Evolutionary conservation across 2,329 filamentous ascomycete species (phyloP).

Genomic region (Penicillium sp.): DNA sequence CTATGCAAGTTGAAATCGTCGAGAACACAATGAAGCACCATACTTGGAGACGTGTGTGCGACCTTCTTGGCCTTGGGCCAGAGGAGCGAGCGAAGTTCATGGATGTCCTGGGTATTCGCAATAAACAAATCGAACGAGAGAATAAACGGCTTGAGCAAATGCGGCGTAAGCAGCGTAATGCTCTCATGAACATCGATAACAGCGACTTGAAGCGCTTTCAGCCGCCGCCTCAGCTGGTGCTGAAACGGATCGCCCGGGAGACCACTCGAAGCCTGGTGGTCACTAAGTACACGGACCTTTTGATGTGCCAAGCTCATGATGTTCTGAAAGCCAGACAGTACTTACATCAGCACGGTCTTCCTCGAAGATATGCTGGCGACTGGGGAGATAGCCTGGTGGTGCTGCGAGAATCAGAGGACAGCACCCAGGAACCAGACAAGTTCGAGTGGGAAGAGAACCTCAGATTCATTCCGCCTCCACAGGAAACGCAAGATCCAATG

Average conservation of each 20-base stretch:
- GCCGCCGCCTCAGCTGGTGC: slow-evolving; percentile 30
- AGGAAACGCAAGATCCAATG: background rate
- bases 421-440: slow-evolving; percentile 7
- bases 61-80: slow-evolving; percentile 27
- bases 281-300: slow-evolving; percentile 21
- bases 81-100: slow-evolving; percentile 24
- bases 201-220: slow-evolving; percentile 22
- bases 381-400: slow-evolving; percentile 34
- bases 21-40: slow-evolving; percentile 30
- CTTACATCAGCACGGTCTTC: slow-evolving; percentile 30
- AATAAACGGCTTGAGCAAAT: slow-evolving; percentile 32
- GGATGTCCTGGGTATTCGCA: slow-evolving; percentile 18
- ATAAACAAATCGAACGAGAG: slow-evolving; percentile 32
- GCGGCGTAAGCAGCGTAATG: slow-evolving; percentile 34
- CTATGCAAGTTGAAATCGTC: slow-evolving; percentile 38
- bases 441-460: slow-evolving; percentile 20
- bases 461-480: background rate
- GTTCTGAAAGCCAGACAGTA: slow-evolving; percentile 34
- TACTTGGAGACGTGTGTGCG: slow-evolving; percentile 22
- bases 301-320: slow-evolving; percentile 32
- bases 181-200: slow-evolving; percentile 36
- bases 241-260: slow-evolving; percentile 27
- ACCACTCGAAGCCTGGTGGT: slow-evolving; percentile 10
- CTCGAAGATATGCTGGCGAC: slow-evolving; percentile 31
- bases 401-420: slow-evolving; percentile 7